A percentile compares a stretch with the other conserved stretches of the same genome.
phyloP scores from a whole-genome alignment of 1,284 basidiomycete species.

The Sanghuangporus weigelae region DNA sequence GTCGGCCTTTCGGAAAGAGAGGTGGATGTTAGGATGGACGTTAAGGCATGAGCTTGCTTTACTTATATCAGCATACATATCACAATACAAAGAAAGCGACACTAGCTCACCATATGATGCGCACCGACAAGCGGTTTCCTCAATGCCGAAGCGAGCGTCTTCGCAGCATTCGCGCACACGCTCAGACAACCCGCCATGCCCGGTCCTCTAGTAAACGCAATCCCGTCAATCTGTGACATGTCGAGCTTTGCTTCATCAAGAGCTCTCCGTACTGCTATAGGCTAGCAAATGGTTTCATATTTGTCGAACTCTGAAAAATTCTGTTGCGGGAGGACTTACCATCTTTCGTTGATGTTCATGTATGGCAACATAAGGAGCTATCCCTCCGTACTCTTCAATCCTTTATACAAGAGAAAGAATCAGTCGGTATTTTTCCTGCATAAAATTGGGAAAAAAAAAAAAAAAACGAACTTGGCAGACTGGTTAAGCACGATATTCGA shows the following conservation, averaged over 20 bases:
- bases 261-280: conserved; percentile 65
- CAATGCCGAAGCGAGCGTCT: conserved; percentile 71
- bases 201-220: conserved; percentile 90
- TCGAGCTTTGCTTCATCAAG: conserved; percentile 56
- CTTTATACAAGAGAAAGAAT: conserved; percentile 29
- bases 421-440: neutral
- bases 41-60: conserved; percentile 93
- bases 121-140: conserved; percentile 83
- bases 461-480: conserved; percentile 45
- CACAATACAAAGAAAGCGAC: neutral
- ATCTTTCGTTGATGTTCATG: conserved; percentile 73
- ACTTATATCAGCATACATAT: conserved; percentile 7
- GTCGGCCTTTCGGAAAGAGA: conserved; percentile 40
- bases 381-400: conserved; percentile 72
- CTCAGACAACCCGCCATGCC: conserved; percentile 79
- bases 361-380: conserved; percentile 77
- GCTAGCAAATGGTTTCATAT: conserved; percentile 41
- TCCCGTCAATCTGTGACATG: conserved; percentile 68
- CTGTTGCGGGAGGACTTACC: conserved; percentile 35
- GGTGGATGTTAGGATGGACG: conserved; percentile 68
- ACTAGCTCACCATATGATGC: conserved; percentile 79
- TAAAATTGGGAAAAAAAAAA: neutral
- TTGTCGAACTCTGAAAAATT: neutral
- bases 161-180: conserved; percentile 75
- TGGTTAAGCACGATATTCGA: conserved; percentile 84